Evolutionary conservation across 2,329 filamentous ascomycete genomes (phyloP).

Genomic region (Colletotrichum caudatum): DNA sequence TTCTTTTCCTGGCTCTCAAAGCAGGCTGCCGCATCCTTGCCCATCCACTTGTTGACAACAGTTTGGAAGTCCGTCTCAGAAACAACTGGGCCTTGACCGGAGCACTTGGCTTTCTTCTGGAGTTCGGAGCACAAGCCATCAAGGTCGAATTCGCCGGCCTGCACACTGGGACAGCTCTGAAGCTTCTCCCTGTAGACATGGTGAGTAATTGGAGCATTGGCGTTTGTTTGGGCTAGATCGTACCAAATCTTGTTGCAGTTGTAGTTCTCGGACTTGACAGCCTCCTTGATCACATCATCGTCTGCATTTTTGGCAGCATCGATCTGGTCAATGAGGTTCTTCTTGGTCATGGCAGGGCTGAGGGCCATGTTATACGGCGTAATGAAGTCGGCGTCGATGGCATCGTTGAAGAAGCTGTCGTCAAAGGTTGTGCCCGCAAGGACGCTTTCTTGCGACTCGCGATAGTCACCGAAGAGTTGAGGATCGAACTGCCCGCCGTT

Average conservation of each 20-base stretch:
- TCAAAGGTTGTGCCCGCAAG: conserved; percentile 78
- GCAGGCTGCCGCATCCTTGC: conserved; percentile 54
- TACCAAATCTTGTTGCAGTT: conserved; percentile 96
- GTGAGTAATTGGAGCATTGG: conserved; percentile 55
- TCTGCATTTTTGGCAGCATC: conserved; percentile 79
- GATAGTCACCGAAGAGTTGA: conserved; percentile 90
- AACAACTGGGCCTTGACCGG: conserved; percentile 88
- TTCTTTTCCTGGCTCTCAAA: conserved; percentile 51
- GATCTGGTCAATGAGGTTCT: conserved; percentile 81
- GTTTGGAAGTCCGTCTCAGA: conserved; percentile 89
- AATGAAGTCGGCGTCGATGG: conserved; percentile 83
- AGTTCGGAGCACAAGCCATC: conserved; percentile 93
- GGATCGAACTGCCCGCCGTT: conserved; percentile 91
- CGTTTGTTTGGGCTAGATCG: conserved; percentile 49
- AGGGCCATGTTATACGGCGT: conserved; percentile 80
- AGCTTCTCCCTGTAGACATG: conserved; percentile 80
- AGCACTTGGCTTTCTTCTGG: conserved; percentile 95
- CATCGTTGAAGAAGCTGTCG: conserved; percentile 77
- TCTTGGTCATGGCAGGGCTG: conserved; percentile 65
- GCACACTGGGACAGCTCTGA: conserved; percentile 87
- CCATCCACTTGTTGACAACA: conserved; percentile 75
- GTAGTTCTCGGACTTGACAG: conserved; percentile 65
- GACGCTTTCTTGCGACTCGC: conserved; percentile 88
- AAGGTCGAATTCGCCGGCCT: conserved; percentile 91
- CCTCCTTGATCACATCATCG: conserved; percentile 67